These are phyloP conservation scores for Hondaea fermentalgiana DNA, from an alignment of 108 stramenopile species.

Conservation along the genomic window DNA sequence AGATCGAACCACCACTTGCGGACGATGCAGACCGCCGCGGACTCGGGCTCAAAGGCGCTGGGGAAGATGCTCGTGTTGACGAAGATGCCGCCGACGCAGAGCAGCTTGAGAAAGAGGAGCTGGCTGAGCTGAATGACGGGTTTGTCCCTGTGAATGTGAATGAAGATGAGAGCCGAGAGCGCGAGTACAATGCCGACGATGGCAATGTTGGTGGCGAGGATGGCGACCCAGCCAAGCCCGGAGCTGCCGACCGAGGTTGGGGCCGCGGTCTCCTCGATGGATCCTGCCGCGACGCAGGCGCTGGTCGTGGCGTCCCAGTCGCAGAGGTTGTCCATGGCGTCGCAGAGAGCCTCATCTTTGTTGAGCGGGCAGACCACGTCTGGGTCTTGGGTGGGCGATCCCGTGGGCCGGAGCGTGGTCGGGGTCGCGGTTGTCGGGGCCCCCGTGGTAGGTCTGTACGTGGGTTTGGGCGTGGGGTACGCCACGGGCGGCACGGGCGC, in stretches of 20 bases:
- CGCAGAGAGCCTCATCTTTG: not conserved
- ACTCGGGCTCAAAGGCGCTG: not conserved
- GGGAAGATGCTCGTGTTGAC: constrained; percentile 5
- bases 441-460: not conserved
- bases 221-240: not conserved
- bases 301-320: not conserved
- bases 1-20: constrained; percentile 12
- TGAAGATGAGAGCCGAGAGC: not conserved
- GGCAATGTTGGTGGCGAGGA: constrained; percentile 1
- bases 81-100: not conserved
- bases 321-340: not conserved
- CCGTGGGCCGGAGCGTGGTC: not conserved
- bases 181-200: not conserved
- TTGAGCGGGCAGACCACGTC: not conserved
- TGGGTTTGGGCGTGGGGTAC: not conserved
- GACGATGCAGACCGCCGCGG: not conserved
- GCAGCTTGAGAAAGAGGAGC: not conserved
- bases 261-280: not conserved
- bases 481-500: not conserved
- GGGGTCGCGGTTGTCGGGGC: not conserved
- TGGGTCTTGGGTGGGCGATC: not conserved
- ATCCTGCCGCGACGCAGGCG: not conserved
- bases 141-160: not conserved
- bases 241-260: not conserved
- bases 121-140: constrained; percentile 15